Evolutionary conservation across 345 rosid genomes (phyloP), one percentile per base, ranked within the genome.

Genomic region (Ceriops decandra): DNA sequence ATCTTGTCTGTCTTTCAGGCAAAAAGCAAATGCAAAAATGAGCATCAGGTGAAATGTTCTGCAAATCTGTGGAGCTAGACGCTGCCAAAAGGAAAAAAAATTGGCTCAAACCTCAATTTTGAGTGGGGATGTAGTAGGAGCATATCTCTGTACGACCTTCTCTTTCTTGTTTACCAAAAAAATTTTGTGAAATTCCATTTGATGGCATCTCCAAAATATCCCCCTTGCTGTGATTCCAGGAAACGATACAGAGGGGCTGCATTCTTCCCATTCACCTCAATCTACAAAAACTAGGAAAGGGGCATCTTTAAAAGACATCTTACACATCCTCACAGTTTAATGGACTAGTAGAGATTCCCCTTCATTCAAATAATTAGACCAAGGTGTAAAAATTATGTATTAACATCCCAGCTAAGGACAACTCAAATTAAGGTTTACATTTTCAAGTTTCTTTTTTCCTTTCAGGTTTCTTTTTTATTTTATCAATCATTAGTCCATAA

Each of bases 101-200:
- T n/a, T n/a, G 46, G 13, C 11, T 24, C 57, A 53, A 53, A 86
- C 96, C 96, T 88, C 92, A 5, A 90, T 81, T 68, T 81, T 79
- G 57, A 90, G 90, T 52, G 96, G 97, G 15, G 96, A 78, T 54
- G 92, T 90, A 5, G 84, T 89, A 1, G 98, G 96, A 75, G 90
- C 90, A 76, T 84, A 87, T 73, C 97, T 79, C 58, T 84, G 91
- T 56, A 89, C 90, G 11, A 85, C 89, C 71, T 87, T 86, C 57
- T 97, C 98, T 74, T 82, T 82, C 77, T 79, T 93, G 68, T 88
- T 81, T 1, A 87, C 96, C 75, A 93, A 73, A 77, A 73, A 77
- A 90, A 89, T 78, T 90, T 93, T 5, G 97, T 86, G 66, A 93
- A 93, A 72, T 93, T 93, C 98, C 97, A 93, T 68, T 93, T 93